These are phyloP conservation scores for Penicillium aurantiogriseum DNA, from an alignment of 2,329 filamentous ascomycete genomes.

Conservation along the genomic window DNA sequence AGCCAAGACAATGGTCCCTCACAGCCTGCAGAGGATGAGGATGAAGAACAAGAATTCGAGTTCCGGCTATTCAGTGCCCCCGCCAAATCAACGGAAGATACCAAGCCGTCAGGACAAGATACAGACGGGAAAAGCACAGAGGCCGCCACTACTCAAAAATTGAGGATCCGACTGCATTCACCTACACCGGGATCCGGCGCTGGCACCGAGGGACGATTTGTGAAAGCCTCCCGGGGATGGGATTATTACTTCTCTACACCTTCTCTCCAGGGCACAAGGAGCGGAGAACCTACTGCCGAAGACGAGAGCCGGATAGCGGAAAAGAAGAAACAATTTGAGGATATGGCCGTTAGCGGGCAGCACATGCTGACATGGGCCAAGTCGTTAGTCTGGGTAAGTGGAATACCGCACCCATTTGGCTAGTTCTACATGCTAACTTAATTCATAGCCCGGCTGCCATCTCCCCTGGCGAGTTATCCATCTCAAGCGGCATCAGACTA, in stretches of 20 bases:
- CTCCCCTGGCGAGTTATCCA: constrained; percentile 43
- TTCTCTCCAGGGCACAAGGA: constrained; percentile 21
- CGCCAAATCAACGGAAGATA: constrained; percentile 15
- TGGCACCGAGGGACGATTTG: constrained; percentile 36
- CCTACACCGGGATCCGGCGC: constrained; percentile 33
- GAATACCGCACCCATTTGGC: not conserved
- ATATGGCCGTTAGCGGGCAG: constrained; percentile 38
- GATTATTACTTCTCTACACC: constrained; percentile 43
- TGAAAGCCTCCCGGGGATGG: constrained; percentile 44
- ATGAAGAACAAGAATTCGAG: constrained; percentile 46
- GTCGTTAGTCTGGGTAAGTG: constrained; percentile 36
- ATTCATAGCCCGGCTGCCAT: constrained; percentile 39
- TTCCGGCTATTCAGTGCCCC: constrained; percentile 43
- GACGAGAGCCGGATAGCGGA: constrained; percentile 12
- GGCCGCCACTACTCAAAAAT: constrained; percentile 33
- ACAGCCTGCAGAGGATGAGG: constrained; percentile 20
- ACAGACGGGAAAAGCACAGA: not conserved
- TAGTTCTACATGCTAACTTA: not conserved
- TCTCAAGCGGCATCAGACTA: constrained; percentile 36
- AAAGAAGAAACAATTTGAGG: constrained; percentile 35
- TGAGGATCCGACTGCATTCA: constrained; percentile 41
- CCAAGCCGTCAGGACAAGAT: not conserved
- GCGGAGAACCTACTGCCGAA: not conserved
- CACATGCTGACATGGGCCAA: constrained; percentile 33
- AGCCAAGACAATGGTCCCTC: constrained; percentile 1